phyloP scores from a whole-genome alignment of 495 filamentous ascomycete genomes.

The Bacidia rubella region DNA sequence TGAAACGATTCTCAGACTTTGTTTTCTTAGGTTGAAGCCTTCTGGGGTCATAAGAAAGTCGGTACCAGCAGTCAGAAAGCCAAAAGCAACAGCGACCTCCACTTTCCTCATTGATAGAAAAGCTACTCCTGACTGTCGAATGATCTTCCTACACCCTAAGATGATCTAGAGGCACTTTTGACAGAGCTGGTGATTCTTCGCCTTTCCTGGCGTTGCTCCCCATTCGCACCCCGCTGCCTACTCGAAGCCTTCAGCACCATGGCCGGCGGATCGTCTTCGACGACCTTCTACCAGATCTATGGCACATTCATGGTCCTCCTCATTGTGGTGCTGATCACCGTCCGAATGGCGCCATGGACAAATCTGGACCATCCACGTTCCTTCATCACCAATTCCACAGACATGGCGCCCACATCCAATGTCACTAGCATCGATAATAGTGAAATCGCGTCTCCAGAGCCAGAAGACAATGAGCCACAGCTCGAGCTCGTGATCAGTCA shows the following conservation, averaged over 20 bases:
- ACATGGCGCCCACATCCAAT: neutral
- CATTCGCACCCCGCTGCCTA: too few relatives aligned
- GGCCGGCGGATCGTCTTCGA: constrained; percentile 2
- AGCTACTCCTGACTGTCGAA: too few relatives aligned
- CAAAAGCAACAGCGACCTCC: too few relatives aligned
- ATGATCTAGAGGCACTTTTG: too few relatives aligned
- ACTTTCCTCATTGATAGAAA: too few relatives aligned
- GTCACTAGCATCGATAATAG: neutral
- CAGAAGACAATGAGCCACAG: neutral
- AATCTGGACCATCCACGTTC: neutral
- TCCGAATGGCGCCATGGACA: neutral
- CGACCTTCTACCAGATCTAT: neutral
- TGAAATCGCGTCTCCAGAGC: neutral
- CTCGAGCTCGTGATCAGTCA: constrained; percentile 5
- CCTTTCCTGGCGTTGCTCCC: too few relatives aligned
- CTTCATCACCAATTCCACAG: neutral
- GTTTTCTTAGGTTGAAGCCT: too few relatives aligned
- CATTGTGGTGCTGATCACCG: neutral
- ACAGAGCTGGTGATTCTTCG: too few relatives aligned
- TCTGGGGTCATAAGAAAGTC: too few relatives aligned
- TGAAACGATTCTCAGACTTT: too few relatives aligned
- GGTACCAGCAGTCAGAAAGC: too few relatives aligned
- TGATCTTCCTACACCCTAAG: too few relatives aligned
- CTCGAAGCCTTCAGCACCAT: neutral
- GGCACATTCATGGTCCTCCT: neutral